Percentiles rank a stretch among this genome's conserved stretches.
Conservation (phyloP, 352 stramenopile genomes). For the Phytophthora lateralis region DNA sequence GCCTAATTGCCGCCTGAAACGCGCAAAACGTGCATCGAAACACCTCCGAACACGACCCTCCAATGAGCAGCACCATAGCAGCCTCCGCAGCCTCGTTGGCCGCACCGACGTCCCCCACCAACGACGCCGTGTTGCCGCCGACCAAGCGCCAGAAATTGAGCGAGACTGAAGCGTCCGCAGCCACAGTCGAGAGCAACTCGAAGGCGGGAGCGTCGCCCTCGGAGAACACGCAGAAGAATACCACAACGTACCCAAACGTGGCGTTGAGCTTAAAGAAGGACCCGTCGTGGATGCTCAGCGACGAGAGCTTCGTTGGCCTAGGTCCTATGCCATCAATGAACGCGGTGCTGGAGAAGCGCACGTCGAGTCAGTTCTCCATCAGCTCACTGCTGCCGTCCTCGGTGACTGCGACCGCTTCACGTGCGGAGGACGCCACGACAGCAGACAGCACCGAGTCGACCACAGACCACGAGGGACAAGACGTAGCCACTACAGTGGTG, state of each 20-base stretch:
- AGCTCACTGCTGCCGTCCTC: slow-evolving; percentile 65
- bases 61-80: slow-evolving; percentile 30
- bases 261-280: slow-evolving; percentile 74
- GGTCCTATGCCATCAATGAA: slow-evolving; percentile 75
- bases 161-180: slow-evolving; percentile 26
- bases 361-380: slow-evolving; percentile 80
- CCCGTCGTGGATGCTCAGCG: slow-evolving; percentile 73
- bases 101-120: neutral
- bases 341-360: slow-evolving; percentile 73
- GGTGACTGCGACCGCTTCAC: slow-evolving; percentile 14
- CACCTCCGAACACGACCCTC: neutral
- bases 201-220: slow-evolving; percentile 28
- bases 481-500: slow-evolving; percentile 13
- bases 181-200: slow-evolving; percentile 21
- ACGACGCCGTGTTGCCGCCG: slow-evolving; percentile 25
- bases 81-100: slow-evolving; percentile 1
- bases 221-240: slow-evolving; percentile 32
- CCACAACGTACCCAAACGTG: slow-evolving; percentile 45
- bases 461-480: slow-evolving; percentile 41
- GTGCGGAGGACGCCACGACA: slow-evolving; percentile 13
- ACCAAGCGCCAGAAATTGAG: slow-evolving; percentile 65
- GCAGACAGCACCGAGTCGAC: slow-evolving; percentile 30
- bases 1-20: neutral
- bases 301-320: slow-evolving; percentile 67
- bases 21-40: slow-evolving; percentile 1